Percentiles rank a stretch among this genome's conserved stretches.
phyloP scores from a whole-genome alignment of 2,329 filamentous ascomycete genomes.

The Grosmannia clavigera region DNA sequence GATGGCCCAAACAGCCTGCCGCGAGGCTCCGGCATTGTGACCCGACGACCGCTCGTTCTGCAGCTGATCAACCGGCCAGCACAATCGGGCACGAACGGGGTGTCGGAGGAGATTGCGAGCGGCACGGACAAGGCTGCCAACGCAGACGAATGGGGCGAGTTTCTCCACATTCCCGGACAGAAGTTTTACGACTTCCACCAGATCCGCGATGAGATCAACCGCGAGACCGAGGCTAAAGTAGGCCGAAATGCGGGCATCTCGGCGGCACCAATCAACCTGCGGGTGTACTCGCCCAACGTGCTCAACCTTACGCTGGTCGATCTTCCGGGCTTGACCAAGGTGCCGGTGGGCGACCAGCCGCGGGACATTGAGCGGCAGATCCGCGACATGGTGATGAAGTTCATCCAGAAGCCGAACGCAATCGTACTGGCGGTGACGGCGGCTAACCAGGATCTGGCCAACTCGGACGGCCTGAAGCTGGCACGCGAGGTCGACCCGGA shows the following conservation, averaged over 20 bases:
- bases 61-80: slow-evolving; percentile 88
- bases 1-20: slow-evolving; percentile 52
- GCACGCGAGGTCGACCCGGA: slow-evolving; percentile 93
- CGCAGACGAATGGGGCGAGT: slow-evolving; percentile 95
- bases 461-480: slow-evolving; percentile 93
- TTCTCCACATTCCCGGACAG: slow-evolving; percentile 84
- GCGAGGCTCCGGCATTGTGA: slow-evolving; percentile 95
- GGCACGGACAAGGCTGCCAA: slow-evolving; percentile 81
- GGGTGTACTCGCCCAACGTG: slow-evolving; percentile 95
- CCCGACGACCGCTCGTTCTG: slow-evolving; percentile 85
- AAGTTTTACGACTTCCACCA: slow-evolving; percentile 93
- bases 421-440: slow-evolving; percentile 94
- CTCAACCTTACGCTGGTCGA: slow-evolving; percentile 94
- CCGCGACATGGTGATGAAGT: slow-evolving; percentile 89
- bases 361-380: slow-evolving; percentile 98
- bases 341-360: slow-evolving; percentile 94
- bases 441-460: slow-evolving; percentile 95
- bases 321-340: slow-evolving; percentile 90
- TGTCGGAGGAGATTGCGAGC: slow-evolving; percentile 50
- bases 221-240: slow-evolving; percentile 54
- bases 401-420: slow-evolving; percentile 97
- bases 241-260: slow-evolving; percentile 99
- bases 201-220: slow-evolving; percentile 91
- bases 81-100: slow-evolving; percentile 58
- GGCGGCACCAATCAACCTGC: slow-evolving; percentile 91